phyloP scores from a whole-genome alignment of 1,284 basidiomycete genomes.

The Puccinia polysora region DNA sequence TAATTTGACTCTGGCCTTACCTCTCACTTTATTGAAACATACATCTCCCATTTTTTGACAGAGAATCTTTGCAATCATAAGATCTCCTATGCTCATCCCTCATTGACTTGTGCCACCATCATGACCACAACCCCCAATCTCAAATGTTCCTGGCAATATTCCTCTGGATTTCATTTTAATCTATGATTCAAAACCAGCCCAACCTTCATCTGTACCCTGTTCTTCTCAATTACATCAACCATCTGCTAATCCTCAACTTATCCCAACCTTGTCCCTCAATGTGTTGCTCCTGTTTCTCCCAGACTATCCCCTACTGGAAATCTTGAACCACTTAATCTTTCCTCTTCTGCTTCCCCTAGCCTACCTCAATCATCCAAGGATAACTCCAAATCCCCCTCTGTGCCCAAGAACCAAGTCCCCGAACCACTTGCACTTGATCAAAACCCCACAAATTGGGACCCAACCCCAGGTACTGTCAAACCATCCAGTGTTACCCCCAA shows the following conservation, averaged over 20 bases:
- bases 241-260: not conserved
- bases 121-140: too few relatives aligned
- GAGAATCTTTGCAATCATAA: too few relatives aligned
- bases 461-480: constrained; percentile 50
- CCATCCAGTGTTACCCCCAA: not conserved
- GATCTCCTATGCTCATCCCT: too few relatives aligned
- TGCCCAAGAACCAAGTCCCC: constrained; percentile 37
- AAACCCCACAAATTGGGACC: constrained; percentile 48
- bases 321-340: constrained; percentile 34
- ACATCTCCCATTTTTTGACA: too few relatives aligned
- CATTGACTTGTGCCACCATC: too few relatives aligned
- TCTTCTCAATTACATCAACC: too few relatives aligned
- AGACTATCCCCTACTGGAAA: not conserved
- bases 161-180: too few relatives aligned
- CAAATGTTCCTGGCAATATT: too few relatives aligned
- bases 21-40: too few relatives aligned
- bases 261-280: constrained; percentile 33
- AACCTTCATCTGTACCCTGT: too few relatives aligned
- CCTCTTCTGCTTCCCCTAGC: constrained; percentile 44
- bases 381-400: not conserved
- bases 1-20: too few relatives aligned
- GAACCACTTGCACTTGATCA: constrained; percentile 45
- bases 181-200: too few relatives aligned
- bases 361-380: not conserved
- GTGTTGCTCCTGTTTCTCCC: constrained; percentile 20